Conservation (phyloP, 192 early-diverging fungal species). For the Coemansia erecta region DNA sequence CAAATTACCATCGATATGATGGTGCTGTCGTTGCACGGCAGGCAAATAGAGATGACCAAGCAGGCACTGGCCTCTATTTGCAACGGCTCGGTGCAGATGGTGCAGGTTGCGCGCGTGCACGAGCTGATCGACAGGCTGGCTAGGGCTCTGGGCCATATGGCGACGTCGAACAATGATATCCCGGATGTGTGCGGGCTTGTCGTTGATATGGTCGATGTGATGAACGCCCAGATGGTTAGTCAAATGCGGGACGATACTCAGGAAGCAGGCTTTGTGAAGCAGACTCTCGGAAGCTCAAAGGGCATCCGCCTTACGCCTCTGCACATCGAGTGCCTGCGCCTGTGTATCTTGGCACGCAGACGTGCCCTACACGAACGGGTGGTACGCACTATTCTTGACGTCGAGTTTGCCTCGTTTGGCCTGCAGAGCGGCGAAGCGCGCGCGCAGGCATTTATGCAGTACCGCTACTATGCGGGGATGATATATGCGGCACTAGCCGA, state of each 20-base stretch:
- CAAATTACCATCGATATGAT: slow-evolving; percentile 31
- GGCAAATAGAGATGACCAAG: slow-evolving; percentile 9
- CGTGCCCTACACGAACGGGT: slow-evolving; percentile 21
- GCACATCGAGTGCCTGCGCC: slow-evolving; percentile 39
- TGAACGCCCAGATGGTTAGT: slow-evolving; percentile 25
- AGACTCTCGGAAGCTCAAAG: slow-evolving; percentile 2
- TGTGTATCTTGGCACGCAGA: slow-evolving; percentile 30
- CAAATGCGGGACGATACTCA: not conserved
- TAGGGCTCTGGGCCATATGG: slow-evolving; percentile 1
- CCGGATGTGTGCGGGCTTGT: slow-evolving; percentile 14
- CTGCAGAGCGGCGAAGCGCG: slow-evolving; percentile 1
- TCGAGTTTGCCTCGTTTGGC: slow-evolving; percentile 30
- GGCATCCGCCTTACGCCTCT: slow-evolving; percentile 41
- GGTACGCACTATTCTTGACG: slow-evolving; percentile 3
- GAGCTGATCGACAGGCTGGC: slow-evolving; percentile 27
- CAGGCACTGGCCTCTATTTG: slow-evolving; percentile 8
- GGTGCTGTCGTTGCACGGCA: slow-evolving; percentile 13
- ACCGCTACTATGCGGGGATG: slow-evolving; percentile 41
- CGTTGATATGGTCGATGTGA: slow-evolving; percentile 16
- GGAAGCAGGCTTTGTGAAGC: slow-evolving; percentile 1
- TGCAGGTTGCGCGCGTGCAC: slow-evolving; percentile 15
- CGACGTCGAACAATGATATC: not conserved
- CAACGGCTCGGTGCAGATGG: slow-evolving; percentile 7
- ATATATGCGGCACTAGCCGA: slow-evolving; percentile 25
- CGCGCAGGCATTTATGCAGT: slow-evolving; percentile 31